These are phyloP conservation scores for Rhytidiadelphus loreus DNA, from an alignment of 225 moss, liverwort and hornwort genomes.

Conservation along the genomic window DNA sequence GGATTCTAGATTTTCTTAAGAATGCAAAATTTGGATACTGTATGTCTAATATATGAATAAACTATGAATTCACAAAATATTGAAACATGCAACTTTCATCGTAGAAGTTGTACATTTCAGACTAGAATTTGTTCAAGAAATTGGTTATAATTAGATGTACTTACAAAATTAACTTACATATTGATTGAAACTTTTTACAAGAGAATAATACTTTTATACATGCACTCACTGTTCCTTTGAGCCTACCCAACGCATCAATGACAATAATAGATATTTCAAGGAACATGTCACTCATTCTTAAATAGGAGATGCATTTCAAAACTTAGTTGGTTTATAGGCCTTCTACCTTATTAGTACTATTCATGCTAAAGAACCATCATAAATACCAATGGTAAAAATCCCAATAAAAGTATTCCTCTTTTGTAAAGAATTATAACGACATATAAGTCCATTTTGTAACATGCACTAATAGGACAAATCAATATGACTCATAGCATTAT, in stretches of 20 bases:
- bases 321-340: no score
- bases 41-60: neutral
- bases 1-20: neutral
- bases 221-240: no score
- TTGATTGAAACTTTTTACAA: no score
- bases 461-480: neutral
- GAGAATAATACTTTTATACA: no score
- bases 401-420: no score
- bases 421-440: neutral
- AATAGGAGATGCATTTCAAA: no score
- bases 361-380: neutral
- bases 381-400: neutral
- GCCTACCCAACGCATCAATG: no score
- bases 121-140: neutral
- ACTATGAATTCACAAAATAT: neutral
- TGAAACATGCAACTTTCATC: neutral
- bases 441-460: fast-evolving
- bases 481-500: neutral
- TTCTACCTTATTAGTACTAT: neutral
- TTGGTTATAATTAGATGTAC: no score
- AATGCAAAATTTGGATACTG: neutral
- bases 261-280: no score
- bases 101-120: no score
- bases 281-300: no score
- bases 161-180: no score